Conservation (phyloP, 2,329 filamentous ascomycete genomes). For the Fusarium humuli region DNA sequence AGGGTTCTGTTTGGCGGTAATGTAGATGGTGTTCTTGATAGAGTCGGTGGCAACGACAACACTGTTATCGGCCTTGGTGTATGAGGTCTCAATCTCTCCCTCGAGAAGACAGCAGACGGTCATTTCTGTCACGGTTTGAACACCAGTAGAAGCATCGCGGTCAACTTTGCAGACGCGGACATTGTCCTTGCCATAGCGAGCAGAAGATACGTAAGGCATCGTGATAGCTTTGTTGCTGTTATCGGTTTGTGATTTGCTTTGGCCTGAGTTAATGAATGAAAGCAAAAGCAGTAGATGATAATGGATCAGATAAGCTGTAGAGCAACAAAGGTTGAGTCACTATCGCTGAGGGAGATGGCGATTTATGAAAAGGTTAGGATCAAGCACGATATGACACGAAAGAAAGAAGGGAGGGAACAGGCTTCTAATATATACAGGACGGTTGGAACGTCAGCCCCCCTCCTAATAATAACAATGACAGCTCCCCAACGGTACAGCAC, state of each 20-base stretch:
- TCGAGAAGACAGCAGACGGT: slow-evolving; percentile 93
- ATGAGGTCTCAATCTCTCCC: slow-evolving; percentile 89
- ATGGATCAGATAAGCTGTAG: slow-evolving; percentile 14
- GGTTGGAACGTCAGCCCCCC: slow-evolving; percentile 37
- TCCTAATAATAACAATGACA: slow-evolving; percentile 17
- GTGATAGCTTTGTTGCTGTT: slow-evolving; percentile 22
- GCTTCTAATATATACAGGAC: slow-evolving; percentile 39
- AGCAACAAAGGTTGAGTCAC: slow-evolving; percentile 8
- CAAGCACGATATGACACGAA: not conserved
- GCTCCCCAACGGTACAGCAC: slow-evolving; percentile 9
- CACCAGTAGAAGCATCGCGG: slow-evolving; percentile 78
- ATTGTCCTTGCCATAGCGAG: slow-evolving; percentile 95
- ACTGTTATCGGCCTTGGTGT: slow-evolving; percentile 93
- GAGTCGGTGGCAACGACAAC: slow-evolving; percentile 96
- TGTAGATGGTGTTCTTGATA: slow-evolving; percentile 97
- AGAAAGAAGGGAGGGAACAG: slow-evolving; percentile 12
- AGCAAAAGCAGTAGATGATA: slow-evolving; percentile 9
- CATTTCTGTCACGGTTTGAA: slow-evolving; percentile 92
- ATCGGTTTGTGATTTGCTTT: slow-evolving; percentile 1
- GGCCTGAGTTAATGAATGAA: not conserved
- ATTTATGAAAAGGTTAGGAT: slow-evolving; percentile 2
- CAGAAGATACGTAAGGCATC: slow-evolving; percentile 70
- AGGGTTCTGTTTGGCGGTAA: slow-evolving; percentile 92
- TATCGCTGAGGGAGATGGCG: not conserved
- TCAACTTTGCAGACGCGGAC: slow-evolving; percentile 97